Conservation (phyloP, 306 rosid species). For the Phaseolus lunatus region DNA sequence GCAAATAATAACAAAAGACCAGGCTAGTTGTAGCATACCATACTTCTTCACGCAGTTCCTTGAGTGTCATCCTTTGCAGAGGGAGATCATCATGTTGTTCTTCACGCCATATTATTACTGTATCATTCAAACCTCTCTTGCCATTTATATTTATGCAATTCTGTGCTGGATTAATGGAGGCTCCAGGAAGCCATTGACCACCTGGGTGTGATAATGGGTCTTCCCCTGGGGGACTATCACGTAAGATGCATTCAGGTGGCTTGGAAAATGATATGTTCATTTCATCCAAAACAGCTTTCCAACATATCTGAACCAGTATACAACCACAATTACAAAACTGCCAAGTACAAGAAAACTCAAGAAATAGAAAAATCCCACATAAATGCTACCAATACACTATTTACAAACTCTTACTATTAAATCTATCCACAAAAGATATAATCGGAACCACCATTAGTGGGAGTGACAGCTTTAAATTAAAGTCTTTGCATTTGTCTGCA, state of each 20-base stretch:
- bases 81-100: constrained; percentile 79
- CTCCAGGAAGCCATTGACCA: constrained; percentile 94
- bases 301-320: constrained; percentile 67
- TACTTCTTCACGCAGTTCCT: constrained; percentile 75
- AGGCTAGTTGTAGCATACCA: constrained; percentile 65
- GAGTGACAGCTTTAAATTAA: background rate
- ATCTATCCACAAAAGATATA: no score
- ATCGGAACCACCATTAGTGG: background rate
- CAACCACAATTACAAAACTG: constrained; percentile 22
- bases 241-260: constrained; percentile 77
- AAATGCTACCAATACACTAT: background rate
- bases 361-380: background rate
- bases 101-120: constrained; percentile 76
- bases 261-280: constrained; percentile 66
- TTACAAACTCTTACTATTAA: no score
- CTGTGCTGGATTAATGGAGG: constrained; percentile 76
- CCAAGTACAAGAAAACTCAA: constrained; percentile 22
- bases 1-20: background rate
- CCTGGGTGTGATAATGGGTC: constrained; percentile 57
- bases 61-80: constrained; percentile 65
- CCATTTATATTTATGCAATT: constrained; percentile 69
- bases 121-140: constrained; percentile 72
- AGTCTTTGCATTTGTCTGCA: background rate
- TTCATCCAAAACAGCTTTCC: constrained; percentile 79
- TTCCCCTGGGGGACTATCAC: constrained; percentile 52